phyloP scores from a whole-genome alignment of 805 yeast species.

The Millerago galiae region DNA sequence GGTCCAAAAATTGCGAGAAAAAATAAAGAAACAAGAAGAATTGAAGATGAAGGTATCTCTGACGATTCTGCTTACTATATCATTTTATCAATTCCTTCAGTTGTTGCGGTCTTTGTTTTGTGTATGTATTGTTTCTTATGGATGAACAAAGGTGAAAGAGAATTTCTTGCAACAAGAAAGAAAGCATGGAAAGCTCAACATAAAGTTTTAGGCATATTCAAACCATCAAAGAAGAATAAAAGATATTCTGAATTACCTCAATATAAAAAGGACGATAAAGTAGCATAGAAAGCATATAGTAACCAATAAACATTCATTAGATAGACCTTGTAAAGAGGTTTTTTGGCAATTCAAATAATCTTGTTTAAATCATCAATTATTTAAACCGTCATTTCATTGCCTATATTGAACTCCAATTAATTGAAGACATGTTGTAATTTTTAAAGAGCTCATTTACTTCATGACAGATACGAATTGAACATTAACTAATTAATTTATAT shows the following conservation, averaged over 20 bases:
- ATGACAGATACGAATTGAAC: slow-evolving; percentile 23
- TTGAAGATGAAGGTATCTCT: slow-evolving; percentile 38
- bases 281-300: not conserved
- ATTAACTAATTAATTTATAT: not conserved
- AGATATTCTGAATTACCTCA: slow-evolving; percentile 37
- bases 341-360: not conserved
- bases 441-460: slow-evolving; percentile 4
- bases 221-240: slow-evolving; percentile 30
- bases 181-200: slow-evolving; percentile 30
- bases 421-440: slow-evolving; percentile 14
- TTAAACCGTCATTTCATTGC: not conserved
- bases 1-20: slow-evolving; percentile 36
- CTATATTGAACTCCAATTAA: slow-evolving; percentile 6
- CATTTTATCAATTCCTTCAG: slow-evolving; percentile 62
- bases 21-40: slow-evolving; percentile 36
- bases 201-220: slow-evolving; percentile 34
- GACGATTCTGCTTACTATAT: slow-evolving; percentile 52
- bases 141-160: slow-evolving; percentile 50
- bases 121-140: slow-evolving; percentile 60
- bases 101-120: slow-evolving; percentile 52
- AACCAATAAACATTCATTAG: not conserved
- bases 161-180: slow-evolving; percentile 37
- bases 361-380: not conserved
- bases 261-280: slow-evolving; percentile 21
- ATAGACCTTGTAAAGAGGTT: not conserved